Percentiles rank a stretch among this genome's conserved stretches.
These are phyloP conservation scores for Irineochytrium annulatum DNA, from an alignment of 192 early-diverging fungal genomes.

Conservation along the genomic window DNA sequence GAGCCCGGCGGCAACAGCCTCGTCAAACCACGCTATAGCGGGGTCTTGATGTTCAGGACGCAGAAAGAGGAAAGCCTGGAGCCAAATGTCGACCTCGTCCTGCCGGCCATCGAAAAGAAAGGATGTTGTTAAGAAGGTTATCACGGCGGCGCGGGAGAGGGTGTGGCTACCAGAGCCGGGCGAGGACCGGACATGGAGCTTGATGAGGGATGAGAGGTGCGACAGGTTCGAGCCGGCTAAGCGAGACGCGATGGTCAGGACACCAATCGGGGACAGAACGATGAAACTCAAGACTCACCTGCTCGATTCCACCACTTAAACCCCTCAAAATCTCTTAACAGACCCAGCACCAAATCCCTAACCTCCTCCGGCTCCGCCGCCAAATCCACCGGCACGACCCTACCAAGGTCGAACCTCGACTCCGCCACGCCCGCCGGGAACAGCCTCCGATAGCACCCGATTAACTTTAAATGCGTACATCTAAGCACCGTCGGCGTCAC, in stretches of 20 bases:
- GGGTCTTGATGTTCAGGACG: conserved; percentile 25
- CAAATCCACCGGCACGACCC: conserved; percentile 66
- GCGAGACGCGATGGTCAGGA: conserved; percentile 3
- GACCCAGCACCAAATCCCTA: conserved; percentile 56
- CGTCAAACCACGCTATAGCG: conserved; percentile 63
- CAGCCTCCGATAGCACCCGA: conserved; percentile 64
- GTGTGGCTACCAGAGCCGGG: not conserved
- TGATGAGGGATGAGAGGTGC: conserved; percentile 14
- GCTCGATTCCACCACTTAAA: conserved; percentile 70
- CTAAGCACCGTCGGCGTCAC: conserved; percentile 44
- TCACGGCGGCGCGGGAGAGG: conserved; percentile 25
- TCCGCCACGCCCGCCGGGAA: conserved; percentile 64
- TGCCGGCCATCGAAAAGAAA: conserved; percentile 56
- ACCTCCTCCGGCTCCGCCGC: conserved; percentile 44
- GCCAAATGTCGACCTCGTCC: conserved; percentile 54
- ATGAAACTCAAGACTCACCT: conserved; percentile 21
- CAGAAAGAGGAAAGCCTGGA: conserved; percentile 44
- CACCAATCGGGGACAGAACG: not conserved
- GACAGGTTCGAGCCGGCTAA: conserved; percentile 15
- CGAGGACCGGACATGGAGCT: conserved; percentile 6
- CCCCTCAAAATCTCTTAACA: conserved; percentile 53
- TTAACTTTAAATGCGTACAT: conserved; percentile 52
- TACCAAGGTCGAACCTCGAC: conserved; percentile 67
- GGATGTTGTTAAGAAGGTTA: conserved; percentile 48
- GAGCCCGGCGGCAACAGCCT: conserved; percentile 54